Conservation (phyloP, 1,139 yeast genomes). For the Blastobotrys apis region DNA sequence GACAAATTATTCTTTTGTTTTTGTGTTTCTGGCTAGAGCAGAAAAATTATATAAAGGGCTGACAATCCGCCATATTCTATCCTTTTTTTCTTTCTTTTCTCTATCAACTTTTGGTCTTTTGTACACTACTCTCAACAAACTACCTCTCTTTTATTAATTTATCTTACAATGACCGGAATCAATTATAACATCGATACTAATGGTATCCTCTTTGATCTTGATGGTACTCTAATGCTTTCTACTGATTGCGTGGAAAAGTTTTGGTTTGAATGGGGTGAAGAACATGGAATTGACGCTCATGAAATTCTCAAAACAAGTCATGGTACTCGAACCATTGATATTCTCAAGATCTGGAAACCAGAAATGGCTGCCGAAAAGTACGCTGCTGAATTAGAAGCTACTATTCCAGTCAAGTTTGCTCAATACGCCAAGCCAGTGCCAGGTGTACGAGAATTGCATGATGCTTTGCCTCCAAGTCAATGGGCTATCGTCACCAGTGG, state of each 20-base stretch:
- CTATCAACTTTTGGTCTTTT: not conserved
- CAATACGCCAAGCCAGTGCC: constrained; percentile 67
- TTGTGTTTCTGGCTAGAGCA: not conserved
- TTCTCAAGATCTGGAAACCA: constrained; percentile 69
- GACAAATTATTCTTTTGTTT: not conserved
- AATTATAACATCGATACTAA: constrained; percentile 23
- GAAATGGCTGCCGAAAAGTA: constrained; percentile 64
- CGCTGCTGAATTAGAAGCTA: constrained; percentile 65
- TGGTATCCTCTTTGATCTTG: constrained; percentile 65
- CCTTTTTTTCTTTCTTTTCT: not conserved
- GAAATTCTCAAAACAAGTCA: constrained; percentile 71
- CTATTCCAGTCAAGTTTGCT: constrained; percentile 68
- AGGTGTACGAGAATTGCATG: constrained; percentile 64
- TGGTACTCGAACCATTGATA: constrained; percentile 80
- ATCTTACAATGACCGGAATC: constrained; percentile 3
- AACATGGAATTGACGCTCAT: constrained; percentile 67
- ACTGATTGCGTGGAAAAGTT: constrained; percentile 78
- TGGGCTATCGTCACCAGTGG: constrained; percentile 90
- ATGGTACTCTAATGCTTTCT: constrained; percentile 79
- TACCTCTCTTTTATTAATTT: too few species aligned
- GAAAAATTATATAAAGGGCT: constrained; percentile 4
- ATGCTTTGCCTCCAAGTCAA: constrained; percentile 39
- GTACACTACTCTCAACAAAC: not conserved
- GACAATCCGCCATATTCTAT: not conserved
- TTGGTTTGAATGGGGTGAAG: constrained; percentile 70